Percentiles rank a stretch among this genome's conserved stretches.
phyloP scores from a whole-genome alignment of 148 eudicot genomes.

The Nepenthes mirabilis region DNA sequence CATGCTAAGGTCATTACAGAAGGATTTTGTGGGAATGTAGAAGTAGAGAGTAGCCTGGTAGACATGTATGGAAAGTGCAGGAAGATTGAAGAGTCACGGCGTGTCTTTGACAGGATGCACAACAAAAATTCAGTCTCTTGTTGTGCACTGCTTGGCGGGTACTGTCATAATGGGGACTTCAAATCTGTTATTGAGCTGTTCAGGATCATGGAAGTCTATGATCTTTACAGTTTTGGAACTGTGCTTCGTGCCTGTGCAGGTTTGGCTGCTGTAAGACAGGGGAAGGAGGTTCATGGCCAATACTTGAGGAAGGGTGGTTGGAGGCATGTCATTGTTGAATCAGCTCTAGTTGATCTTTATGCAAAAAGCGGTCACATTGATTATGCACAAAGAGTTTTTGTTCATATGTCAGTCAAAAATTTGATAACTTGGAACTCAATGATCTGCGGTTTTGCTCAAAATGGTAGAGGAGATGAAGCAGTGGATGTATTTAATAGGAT shows the following conservation, averaged over 20 bases:
- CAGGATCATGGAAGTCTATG: slow-evolving; percentile 31
- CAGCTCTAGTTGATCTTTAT: slow-evolving; percentile 81
- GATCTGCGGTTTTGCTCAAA: slow-evolving; percentile 82
- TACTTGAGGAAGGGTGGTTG: slow-evolving; percentile 51
- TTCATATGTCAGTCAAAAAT: slow-evolving; percentile 47
- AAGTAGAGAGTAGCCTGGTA: slow-evolving; percentile 63
- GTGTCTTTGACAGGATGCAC: slow-evolving; percentile 48
- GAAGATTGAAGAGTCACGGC: slow-evolving; percentile 25
- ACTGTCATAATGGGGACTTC: slow-evolving; percentile 62
- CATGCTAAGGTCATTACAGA: slow-evolving; percentile 39
- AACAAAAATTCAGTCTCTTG: slow-evolving; percentile 54
- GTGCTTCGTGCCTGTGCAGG: slow-evolving; percentile 83
- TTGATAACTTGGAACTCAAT: slow-evolving; percentile 81
- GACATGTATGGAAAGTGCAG: slow-evolving; percentile 93
- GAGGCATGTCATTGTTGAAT: slow-evolving; percentile 57
- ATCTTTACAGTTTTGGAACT: slow-evolving; percentile 70
- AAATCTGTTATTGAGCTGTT: slow-evolving; percentile 41
- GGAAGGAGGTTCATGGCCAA: slow-evolving; percentile 74
- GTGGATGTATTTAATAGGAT: slow-evolving; percentile 39
- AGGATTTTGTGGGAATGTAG: slow-evolving; percentile 39
- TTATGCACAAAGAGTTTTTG: slow-evolving; percentile 54
- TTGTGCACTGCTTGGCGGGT: slow-evolving; percentile 74
- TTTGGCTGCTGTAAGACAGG: slow-evolving; percentile 56
- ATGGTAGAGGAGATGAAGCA: slow-evolving; percentile 66
- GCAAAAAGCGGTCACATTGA: slow-evolving; percentile 69